A percentile compares a stretch with the other conserved stretches of the same genome.
Evolutionary conservation across 176 grass and related monocot species (phyloP).

Genomic region (Ananas comosus): DNA sequence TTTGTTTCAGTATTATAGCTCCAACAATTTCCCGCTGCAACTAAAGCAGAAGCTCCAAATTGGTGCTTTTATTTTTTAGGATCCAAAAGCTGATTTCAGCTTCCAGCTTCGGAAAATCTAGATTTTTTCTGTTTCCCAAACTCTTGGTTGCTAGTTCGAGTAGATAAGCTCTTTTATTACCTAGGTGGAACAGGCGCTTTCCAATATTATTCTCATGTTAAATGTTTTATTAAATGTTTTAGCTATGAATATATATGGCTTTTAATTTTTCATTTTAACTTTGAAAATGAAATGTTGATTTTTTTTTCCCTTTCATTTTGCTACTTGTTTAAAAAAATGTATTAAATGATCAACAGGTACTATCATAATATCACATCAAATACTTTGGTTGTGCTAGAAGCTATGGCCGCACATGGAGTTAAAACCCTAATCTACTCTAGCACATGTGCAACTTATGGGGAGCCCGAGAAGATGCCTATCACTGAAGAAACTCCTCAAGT

Average conservation of each 20-base stretch:
- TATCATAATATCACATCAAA: conserved; percentile 93
- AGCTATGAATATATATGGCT: too few relatives aligned
- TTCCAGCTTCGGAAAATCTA: too few relatives aligned
- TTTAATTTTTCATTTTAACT: neutral
- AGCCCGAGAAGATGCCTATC: conserved; percentile 93
- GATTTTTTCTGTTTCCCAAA: too few relatives aligned
- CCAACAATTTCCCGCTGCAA: too few relatives aligned
- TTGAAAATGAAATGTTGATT: neutral
- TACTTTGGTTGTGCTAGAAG: conserved; percentile 69
- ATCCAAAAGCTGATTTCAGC: too few relatives aligned
- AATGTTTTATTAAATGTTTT: conserved; percentile 8
- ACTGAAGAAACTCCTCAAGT: conserved; percentile 95
- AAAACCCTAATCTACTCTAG: conserved; percentile 90
- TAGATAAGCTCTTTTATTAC: too few relatives aligned
- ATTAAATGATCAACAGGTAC: conserved; percentile 38
- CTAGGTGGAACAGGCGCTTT: too few relatives aligned
- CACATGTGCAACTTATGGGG: conserved; percentile 90
- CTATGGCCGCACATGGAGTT: conserved; percentile 59
- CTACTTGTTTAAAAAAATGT: neutral
- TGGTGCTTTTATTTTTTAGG: too few relatives aligned
- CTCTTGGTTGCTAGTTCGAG: too few relatives aligned
- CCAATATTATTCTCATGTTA: neutral
- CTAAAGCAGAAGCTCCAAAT: too few relatives aligned
- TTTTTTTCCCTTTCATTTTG: neutral
- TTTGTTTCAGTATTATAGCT: too few relatives aligned